These are phyloP conservation scores for Botrytis byssoidea DNA, from an alignment of 2,329 filamentous ascomycete species.

Conservation along the genomic window DNA sequence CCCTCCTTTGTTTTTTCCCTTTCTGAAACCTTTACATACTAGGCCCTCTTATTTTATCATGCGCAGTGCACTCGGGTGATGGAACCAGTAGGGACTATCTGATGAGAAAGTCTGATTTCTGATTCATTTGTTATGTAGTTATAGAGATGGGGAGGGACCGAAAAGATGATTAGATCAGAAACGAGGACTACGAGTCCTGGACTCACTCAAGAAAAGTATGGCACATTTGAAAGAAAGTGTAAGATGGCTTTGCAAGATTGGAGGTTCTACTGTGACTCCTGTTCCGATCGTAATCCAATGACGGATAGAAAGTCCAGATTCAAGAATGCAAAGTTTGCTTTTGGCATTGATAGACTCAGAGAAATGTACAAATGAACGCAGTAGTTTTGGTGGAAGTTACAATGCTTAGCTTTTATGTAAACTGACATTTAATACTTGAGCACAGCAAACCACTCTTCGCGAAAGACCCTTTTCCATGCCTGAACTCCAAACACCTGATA, in stretches of 20 bases:
- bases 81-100: neutral
- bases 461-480: constrained; percentile 11
- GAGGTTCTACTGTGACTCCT: neutral
- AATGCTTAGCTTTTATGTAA: neutral
- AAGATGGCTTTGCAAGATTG: neutral
- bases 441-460: neutral
- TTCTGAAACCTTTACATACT: no score
- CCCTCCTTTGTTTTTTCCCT: neutral
- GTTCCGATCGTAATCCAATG: neutral
- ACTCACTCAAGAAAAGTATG: neutral
- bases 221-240: neutral
- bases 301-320: neutral
- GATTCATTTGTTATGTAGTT: neutral
- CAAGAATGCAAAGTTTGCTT: neutral
- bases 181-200: no score
- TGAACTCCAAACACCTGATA: constrained; percentile 32
- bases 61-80: rapidly evolving
- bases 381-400: constrained; percentile 1
- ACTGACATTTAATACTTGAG: constrained; percentile 3
- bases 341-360: neutral
- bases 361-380: neutral
- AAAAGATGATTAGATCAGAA: no score
- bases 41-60: neutral
- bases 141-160: neutral
- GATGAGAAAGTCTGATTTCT: neutral